A percentile compares a stretch with the other conserved stretches of the same genome.
Evolutionary conservation across 495 filamentous ascomycete species (phyloP).

Genomic region (Lasiosphaeria miniovina): DNA sequence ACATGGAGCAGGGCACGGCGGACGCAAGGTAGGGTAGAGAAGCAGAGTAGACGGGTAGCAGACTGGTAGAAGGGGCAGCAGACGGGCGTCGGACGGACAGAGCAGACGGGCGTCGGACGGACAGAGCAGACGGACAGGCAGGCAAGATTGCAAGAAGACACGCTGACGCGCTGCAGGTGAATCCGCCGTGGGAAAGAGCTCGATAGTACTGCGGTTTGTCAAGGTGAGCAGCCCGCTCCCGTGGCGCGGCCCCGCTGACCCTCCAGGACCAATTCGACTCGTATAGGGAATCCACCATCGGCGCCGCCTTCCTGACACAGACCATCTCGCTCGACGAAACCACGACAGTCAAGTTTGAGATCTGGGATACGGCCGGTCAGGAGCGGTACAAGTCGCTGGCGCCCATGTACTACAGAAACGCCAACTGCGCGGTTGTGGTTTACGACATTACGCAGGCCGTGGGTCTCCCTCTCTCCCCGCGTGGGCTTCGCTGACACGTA

Average conservation of each 20-base stretch:
- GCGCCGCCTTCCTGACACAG: slow-evolving; percentile 97
- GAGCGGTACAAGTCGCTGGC: slow-evolving; percentile 97
- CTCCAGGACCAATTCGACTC: slow-evolving; percentile 97
- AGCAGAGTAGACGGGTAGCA: too few species aligned
- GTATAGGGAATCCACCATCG: slow-evolving; percentile 98
- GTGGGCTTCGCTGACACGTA: slow-evolving; percentile 10
- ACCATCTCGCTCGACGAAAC: slow-evolving; percentile 96
- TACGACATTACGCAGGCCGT: slow-evolving; percentile 99
- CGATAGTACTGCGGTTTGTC: slow-evolving; percentile 93
- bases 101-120: not conserved
- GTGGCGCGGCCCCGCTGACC: slow-evolving; percentile 16
- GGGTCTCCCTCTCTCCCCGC: slow-evolving; percentile 33
- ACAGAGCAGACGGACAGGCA: too few species aligned
- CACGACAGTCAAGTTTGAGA: slow-evolving; percentile 99
- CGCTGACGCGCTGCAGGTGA: slow-evolving; percentile 65
- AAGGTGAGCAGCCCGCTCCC: slow-evolving; percentile 59
- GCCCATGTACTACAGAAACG: slow-evolving; percentile 99
- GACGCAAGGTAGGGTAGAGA: not conserved
- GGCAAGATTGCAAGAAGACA: slow-evolving; percentile 7
- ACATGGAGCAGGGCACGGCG: too few species aligned
- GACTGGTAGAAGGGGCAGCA: too few species aligned
- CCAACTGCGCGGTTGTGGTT: slow-evolving; percentile 97
- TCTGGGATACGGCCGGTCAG: slow-evolving; percentile 98
- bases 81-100: too few species aligned
- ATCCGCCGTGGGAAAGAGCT: slow-evolving; percentile 99